A percentile compares a stretch with the other conserved stretches of the same genome.
Evolutionary conservation across 1,284 basidiomycete species (phyloP).

Genomic region (Irpex sp.): DNA sequence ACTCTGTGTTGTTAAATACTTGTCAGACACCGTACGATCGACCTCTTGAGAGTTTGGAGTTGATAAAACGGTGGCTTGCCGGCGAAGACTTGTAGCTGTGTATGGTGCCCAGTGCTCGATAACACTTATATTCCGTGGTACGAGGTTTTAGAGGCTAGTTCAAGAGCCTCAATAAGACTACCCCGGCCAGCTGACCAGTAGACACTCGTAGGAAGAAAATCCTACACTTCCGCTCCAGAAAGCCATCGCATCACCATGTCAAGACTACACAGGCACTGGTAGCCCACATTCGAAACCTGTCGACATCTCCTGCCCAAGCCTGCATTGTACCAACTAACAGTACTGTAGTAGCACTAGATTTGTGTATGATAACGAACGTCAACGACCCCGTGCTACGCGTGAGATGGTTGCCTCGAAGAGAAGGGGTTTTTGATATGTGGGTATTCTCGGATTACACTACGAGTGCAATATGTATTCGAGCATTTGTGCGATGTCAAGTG

Average conservation of each 20-base stretch:
- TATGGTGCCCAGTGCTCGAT: too few relatives aligned
- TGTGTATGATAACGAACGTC: constrained; percentile 59
- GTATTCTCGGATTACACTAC: too few relatives aligned
- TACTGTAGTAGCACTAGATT: constrained; percentile 47
- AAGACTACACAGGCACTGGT: constrained; percentile 56
- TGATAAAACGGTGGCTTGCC: constrained; percentile 53
- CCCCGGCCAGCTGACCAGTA: too few relatives aligned
- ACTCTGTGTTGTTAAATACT: neutral
- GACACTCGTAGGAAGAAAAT: too few relatives aligned
- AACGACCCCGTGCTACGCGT: constrained; percentile 56
- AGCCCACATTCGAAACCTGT: too few relatives aligned
- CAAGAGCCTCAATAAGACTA: too few relatives aligned
- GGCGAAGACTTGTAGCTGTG: constrained; percentile 19
- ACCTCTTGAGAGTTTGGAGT: constrained; percentile 49
- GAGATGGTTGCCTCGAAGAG: constrained; percentile 25
- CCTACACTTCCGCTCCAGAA: constrained; percentile 24
- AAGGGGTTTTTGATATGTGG: too few relatives aligned
- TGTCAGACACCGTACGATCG: constrained; percentile 60
- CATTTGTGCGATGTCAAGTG: too few relatives aligned
- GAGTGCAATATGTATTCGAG: too few relatives aligned
- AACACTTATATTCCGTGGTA: too few relatives aligned
- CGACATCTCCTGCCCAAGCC: neutral
- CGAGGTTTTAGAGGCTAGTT: too few relatives aligned
- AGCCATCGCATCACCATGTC: constrained; percentile 53
- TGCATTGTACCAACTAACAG: neutral